Percentiles rank a stretch among this genome's conserved stretches.
phyloP scores from a whole-genome alignment of 1,139 yeast genomes.

The Zygoascus meyerae region DNA sequence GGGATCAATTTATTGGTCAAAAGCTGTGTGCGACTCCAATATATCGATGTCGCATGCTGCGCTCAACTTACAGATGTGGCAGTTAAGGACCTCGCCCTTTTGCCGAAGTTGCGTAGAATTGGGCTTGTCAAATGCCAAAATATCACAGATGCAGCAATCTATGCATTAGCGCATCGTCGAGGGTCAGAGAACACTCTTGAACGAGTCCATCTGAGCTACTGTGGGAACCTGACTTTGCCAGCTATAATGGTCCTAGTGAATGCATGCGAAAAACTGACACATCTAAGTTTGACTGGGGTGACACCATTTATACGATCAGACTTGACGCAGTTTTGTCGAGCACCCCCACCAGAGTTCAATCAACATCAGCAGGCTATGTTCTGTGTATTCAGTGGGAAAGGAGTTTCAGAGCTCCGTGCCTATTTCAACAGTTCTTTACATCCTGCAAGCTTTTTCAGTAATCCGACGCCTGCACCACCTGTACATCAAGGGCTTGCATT shows the following conservation, averaged over 20 bases:
- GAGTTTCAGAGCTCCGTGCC: conserved; percentile 67
- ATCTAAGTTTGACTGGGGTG: conserved; percentile 87
- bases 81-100: conserved; percentile 65
- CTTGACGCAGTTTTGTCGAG: conserved; percentile 80
- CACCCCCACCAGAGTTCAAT: conserved; percentile 92
- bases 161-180: conserved; percentile 67
- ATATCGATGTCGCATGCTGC: conserved; percentile 94
- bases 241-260: conserved; percentile 52
- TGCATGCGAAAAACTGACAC: conserved; percentile 82
- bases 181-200: conserved; percentile 70
- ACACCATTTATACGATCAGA: conserved; percentile 81
- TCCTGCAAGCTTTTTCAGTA: too few relatives aligned
- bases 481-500: too few relatives aligned
- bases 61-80: conserved; percentile 83
- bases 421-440: conserved; percentile 40
- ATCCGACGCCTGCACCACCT: too few relatives aligned
- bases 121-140: conserved; percentile 89
- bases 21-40: conserved; percentile 79
- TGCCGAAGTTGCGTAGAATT: conserved; percentile 80
- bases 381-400: conserved; percentile 91
- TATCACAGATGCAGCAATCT: conserved; percentile 81
- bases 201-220: conserved; percentile 88
- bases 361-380: conserved; percentile 80
- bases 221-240: conserved; percentile 60
- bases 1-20: conserved; percentile 75